Conservation (phyloP, 805 yeast species). For the Kuraishia floccosa region DNA sequence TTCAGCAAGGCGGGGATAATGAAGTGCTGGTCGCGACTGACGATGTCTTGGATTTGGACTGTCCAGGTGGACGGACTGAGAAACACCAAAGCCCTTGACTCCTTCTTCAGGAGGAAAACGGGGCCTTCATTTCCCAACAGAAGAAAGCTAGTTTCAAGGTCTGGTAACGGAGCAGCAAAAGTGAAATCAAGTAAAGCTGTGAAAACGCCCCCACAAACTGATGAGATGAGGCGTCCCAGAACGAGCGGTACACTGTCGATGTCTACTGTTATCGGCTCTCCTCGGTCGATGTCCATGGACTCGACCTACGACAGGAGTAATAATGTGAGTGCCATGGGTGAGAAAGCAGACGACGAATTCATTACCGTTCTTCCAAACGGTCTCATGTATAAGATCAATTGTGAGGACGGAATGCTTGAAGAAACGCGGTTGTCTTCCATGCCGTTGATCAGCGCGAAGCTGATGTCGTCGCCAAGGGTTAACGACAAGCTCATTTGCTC, state of each 20-base stretch:
- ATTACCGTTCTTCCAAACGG: slow-evolving; percentile 44
- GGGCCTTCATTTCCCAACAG: slow-evolving; percentile 29
- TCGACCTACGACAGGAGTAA: slow-evolving; percentile 18
- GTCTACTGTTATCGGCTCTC: background rate
- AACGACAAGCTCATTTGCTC: slow-evolving; percentile 59
- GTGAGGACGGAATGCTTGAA: slow-evolving; percentile 33
- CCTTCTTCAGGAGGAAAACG: slow-evolving; percentile 50
- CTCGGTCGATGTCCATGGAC: slow-evolving; percentile 17
- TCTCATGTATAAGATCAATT: slow-evolving; percentile 31
- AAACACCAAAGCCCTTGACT: slow-evolving; percentile 30
- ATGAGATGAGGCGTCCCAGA: too few species aligned
- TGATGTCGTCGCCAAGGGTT: slow-evolving; percentile 59
- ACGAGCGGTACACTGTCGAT: background rate
- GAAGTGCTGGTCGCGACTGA: slow-evolving; percentile 48
- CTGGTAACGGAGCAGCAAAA: background rate
- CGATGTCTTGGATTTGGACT: slow-evolving; percentile 50
- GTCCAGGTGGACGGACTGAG: slow-evolving; percentile 26
- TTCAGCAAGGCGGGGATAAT: slow-evolving; percentile 40
- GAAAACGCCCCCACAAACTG: too few species aligned
- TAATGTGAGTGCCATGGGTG: slow-evolving; percentile 14
- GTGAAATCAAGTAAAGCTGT: background rate
- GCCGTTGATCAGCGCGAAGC: slow-evolving; percentile 38
- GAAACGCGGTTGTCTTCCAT: slow-evolving; percentile 18
- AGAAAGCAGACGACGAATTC: slow-evolving; percentile 28
- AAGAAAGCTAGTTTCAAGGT: slow-evolving; percentile 7